Percentiles rank a stretch among this genome's conserved stretches.
These are phyloP conservation scores for Thyridium curvatum DNA, from an alignment of 2,329 filamentous ascomycete species.

Conservation along the genomic window DNA sequence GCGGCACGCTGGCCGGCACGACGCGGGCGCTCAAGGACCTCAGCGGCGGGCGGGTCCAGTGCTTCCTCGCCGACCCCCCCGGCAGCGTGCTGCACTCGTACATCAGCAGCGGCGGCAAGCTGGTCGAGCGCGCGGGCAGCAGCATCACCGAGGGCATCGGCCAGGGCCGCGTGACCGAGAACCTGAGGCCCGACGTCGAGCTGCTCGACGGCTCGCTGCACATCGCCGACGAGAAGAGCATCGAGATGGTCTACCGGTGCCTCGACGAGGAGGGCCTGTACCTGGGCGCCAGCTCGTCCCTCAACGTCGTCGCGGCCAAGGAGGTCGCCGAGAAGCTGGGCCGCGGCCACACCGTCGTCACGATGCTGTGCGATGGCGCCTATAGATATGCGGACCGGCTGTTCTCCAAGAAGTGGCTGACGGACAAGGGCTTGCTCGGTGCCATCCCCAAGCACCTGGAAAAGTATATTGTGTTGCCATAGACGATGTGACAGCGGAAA, in stretches of 20 bases:
- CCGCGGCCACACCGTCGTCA: constrained; percentile 84
- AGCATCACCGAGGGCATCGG: constrained; percentile 98
- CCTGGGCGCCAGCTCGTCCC: constrained; percentile 83
- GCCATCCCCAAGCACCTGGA: constrained; percentile 79
- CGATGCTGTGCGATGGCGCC: constrained; percentile 91
- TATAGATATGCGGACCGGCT: constrained; percentile 92
- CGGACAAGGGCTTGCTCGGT: constrained; percentile 73
- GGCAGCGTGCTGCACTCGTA: constrained; percentile 92
- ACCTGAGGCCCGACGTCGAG: constrained; percentile 77
- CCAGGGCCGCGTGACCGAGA: constrained; percentile 94
- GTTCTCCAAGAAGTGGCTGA: constrained; percentile 87
- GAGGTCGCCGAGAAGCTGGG: constrained; percentile 89
- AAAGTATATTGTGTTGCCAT: constrained; percentile 88
- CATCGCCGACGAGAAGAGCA: constrained; percentile 88
- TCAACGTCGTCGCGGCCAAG: constrained; percentile 94
- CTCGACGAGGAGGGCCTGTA: constrained; percentile 95
- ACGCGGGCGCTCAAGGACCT: constrained; percentile 85
- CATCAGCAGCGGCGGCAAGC: constrained; percentile 75
- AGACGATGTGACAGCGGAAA: constrained; percentile 1
- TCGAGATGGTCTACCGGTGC: constrained; percentile 96
- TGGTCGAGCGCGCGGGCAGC: constrained; percentile 74
- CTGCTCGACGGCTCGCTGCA: constrained; percentile 78
- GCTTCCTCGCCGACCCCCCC: constrained; percentile 88
- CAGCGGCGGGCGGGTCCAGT: constrained; percentile 72
- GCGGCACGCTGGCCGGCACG: constrained; percentile 80